Base-by-base conservation (phyloP, 1,284 basidiomycete genomes). In the Caloboletus inedulis region DNA sequence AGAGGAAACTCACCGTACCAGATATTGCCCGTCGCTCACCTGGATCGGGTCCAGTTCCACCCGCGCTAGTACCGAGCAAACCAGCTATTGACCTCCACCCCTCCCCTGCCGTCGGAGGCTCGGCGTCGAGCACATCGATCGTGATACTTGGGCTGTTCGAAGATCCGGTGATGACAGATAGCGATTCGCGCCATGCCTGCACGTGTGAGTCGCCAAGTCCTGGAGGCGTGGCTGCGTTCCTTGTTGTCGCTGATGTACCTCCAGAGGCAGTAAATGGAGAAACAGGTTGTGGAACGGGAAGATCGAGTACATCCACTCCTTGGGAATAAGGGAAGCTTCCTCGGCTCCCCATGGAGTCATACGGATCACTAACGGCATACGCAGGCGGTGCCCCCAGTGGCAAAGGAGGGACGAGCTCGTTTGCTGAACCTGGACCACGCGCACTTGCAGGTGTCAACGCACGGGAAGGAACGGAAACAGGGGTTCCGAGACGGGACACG, bases 81-180 rank as follows among this genome's bases (percentile, higher is more conserved):
- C 64, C 66, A n/a, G 82, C 71, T 56, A 87, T 68, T 12, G 71
- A 71, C 52, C 78, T 73, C 85, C 85, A 87, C 4, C 74, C 69
- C 49, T 77, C 77, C 16, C 74, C 72, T 29, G 85, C 79, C 49
- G 61, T 61, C 2, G 85, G 85, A 7, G 85, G 85, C 25, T 75
- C 81, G 31, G 85, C 82, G 53, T 87, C 85, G 12, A 85, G 68
- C 7, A 85, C 62, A 60, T 87, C 83, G 21, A 82, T 76, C 4
- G 74, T 68, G 49, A 81, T 71, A 0, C 69, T 72, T 19, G 70
- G 62, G 16, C 47, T 56, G 33, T 58, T 59, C 7, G 69, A 69
- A 27, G 70, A 68, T 25, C 64, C 72, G 14, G 67, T 72, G 25
- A 68, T 71, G 16, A 62, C 62, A 14, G 72, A 73, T 27, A 67